Percentiles rank a stretch among this genome's conserved stretches.
These are phyloP conservation scores for Pseudophaeomoniella oleicola DNA, from an alignment of 2,329 filamentous ascomycete genomes.

Conservation along the genomic window DNA sequence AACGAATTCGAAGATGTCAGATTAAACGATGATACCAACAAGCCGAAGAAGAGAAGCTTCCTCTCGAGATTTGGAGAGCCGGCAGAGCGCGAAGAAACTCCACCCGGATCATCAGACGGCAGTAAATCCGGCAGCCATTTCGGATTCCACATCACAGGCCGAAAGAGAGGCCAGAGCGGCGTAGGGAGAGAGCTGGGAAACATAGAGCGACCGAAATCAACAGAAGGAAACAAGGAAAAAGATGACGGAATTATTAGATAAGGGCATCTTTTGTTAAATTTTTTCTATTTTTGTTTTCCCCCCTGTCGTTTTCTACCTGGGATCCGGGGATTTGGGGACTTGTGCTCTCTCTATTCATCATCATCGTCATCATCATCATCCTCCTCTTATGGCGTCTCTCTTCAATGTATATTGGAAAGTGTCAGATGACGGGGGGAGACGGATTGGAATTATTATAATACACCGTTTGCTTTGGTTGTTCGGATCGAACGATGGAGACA, in stretches of 20 bases:
- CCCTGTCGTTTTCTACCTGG: too few relatives aligned
- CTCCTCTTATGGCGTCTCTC: too few relatives aligned
- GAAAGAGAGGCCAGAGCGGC: conserved; percentile 58
- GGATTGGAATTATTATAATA: too few relatives aligned
- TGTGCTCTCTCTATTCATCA: too few relatives aligned
- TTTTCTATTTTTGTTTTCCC: too few relatives aligned
- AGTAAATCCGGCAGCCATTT: conserved; percentile 31
- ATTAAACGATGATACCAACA: conserved; percentile 60
- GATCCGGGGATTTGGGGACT: too few relatives aligned
- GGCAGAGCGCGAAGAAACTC: conserved; percentile 13
- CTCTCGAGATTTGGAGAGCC: conserved; percentile 66
- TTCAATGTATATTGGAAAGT: too few relatives aligned
- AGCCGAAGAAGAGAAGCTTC: conserved; percentile 61
- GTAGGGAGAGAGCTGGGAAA: conserved; percentile 57
- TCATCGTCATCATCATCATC: too few relatives aligned
- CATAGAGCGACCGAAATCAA: conserved; percentile 33
- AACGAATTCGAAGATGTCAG: conserved; percentile 85
- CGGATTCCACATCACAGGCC: conserved; percentile 54
- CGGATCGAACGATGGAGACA: too few relatives aligned
- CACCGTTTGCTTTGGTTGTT: too few relatives aligned
- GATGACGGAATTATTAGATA: conserved; percentile 7
- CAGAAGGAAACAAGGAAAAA: conserved; percentile 8
- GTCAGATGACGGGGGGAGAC: too few relatives aligned
- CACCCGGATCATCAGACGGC: conserved; percentile 19
- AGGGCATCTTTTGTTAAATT: too few relatives aligned